These are phyloP conservation scores for Eleusine indica DNA, from an alignment of 176 grass and related monocot species.

Conservation along the genomic window DNA sequence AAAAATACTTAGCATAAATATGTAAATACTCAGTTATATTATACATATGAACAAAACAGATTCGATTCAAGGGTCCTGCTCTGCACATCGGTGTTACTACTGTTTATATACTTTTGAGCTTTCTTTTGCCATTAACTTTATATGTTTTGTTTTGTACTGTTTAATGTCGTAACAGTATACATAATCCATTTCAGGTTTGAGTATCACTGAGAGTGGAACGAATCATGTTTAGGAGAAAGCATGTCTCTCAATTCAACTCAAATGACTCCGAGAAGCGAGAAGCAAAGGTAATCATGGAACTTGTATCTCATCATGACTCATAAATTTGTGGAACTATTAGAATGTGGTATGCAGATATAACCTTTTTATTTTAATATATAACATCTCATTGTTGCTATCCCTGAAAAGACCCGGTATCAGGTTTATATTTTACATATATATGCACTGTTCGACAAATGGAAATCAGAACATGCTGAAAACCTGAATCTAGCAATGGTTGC, in stretches of 20 bases:
- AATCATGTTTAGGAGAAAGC: constrained; percentile 76
- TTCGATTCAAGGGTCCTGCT: not conserved
- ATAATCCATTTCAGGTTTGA: constrained; percentile 26
- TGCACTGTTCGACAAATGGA: not conserved
- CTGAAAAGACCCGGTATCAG: not conserved
- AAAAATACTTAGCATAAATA: constrained; percentile 1
- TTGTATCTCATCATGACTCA: not conserved
- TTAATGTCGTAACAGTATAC: not conserved
- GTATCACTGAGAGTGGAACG: constrained; percentile 19
- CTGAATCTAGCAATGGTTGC: not conserved
- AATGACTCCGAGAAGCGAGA: constrained; percentile 46
- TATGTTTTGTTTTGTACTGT: not conserved
- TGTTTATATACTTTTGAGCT: not conserved
- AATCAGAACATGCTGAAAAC: not conserved
- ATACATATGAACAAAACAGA: not conserved
- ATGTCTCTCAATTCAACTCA: constrained; percentile 43
- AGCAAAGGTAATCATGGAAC: constrained; percentile 58
- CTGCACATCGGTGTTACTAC: not conserved
- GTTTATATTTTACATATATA: not conserved
- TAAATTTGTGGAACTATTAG: constrained; percentile 2
- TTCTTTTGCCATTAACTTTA: not conserved
- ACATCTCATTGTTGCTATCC: not conserved
- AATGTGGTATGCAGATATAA: not conserved
- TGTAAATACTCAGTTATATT: not conserved
- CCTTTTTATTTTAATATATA: not conserved